Conservation (phyloP, 2,329 filamentous ascomycete genomes). For the Diatrype stigma region DNA sequence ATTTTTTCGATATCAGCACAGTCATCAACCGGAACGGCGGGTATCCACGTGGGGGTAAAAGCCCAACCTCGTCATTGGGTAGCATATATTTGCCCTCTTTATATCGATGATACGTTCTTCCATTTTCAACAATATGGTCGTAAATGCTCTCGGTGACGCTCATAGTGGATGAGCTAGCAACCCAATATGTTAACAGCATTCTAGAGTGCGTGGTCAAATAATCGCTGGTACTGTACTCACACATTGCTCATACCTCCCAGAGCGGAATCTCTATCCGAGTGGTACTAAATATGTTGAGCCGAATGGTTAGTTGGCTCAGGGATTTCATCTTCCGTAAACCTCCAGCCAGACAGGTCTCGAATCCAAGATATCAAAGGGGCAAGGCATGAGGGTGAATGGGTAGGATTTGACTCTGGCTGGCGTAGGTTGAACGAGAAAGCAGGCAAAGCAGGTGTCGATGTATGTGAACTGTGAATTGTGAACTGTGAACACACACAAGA, state of each 20-base stretch:
- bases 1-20: background rate
- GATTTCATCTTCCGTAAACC: background rate
- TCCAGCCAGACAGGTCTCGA: background rate
- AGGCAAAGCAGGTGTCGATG: background rate
- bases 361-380: background rate
- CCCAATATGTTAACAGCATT: constrained; percentile 1
- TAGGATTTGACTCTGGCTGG: background rate
- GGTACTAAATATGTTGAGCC: constrained; percentile 4
- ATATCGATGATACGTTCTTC: constrained; percentile 21
- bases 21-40: background rate
- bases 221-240: constrained; percentile 13
- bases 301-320: background rate
- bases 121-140: constrained; percentile 19
- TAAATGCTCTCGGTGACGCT: constrained; percentile 18
- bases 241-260: constrained; percentile 18
- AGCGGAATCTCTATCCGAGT: constrained; percentile 20
- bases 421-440: background rate
- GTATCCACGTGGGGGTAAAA: background rate
- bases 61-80: constrained; percentile 20
- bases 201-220: background rate
- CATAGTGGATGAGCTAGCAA: constrained; percentile 17
- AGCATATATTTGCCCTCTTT: constrained; percentile 23
- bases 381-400: background rate
- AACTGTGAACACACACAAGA: too few species aligned
- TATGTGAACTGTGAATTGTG: too few species aligned